phyloP scores from a whole-genome alignment of 1,284 basidiomycete species.

The Meira miltonrushii region DNA sequence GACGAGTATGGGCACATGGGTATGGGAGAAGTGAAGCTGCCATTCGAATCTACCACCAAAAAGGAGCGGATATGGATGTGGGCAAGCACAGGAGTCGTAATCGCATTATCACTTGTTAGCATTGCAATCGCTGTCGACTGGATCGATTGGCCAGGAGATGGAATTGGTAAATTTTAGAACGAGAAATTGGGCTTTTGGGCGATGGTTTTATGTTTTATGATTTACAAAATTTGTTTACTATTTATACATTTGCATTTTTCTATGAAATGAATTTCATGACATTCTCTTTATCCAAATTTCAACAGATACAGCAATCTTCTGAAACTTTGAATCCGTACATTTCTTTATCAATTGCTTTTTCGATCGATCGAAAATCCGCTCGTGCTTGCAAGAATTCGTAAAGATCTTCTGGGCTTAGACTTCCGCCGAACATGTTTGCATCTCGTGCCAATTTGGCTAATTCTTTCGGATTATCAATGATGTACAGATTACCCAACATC shows the following conservation, averaged over 20 bases:
- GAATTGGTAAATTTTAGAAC: conserved; percentile 16
- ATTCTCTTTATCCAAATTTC: conserved; percentile 2
- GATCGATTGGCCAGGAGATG: conserved; percentile 23
- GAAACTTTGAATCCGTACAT: conserved; percentile 50
- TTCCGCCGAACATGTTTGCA: conserved; percentile 85
- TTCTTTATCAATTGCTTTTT: conserved; percentile 48
- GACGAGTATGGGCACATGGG: not conserved
- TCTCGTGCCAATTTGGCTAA: conserved; percentile 89
- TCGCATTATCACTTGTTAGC: conserved; percentile 11
- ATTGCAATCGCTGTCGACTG: conserved; percentile 16
- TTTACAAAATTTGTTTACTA: not conserved
- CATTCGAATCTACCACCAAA: conserved; percentile 14
- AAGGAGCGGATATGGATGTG: conserved; percentile 18
- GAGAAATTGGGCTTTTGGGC: too few species aligned
- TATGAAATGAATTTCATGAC: not conserved
- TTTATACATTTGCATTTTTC: too few species aligned
- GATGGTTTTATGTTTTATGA: too few species aligned
- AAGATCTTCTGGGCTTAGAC: conserved; percentile 77
- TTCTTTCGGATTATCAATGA: conserved; percentile 66
- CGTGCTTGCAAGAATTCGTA: conserved; percentile 33
- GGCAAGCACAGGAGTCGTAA: conserved; percentile 10
- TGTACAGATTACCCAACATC: conserved; percentile 92
- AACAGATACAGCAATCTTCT: conserved; percentile 39
- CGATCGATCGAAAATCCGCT: conserved; percentile 44
- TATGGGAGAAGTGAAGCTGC: not conserved